Base-by-base conservation (phyloP, 179 eudicot genomes). In the Dionaea muscipula region DNA sequence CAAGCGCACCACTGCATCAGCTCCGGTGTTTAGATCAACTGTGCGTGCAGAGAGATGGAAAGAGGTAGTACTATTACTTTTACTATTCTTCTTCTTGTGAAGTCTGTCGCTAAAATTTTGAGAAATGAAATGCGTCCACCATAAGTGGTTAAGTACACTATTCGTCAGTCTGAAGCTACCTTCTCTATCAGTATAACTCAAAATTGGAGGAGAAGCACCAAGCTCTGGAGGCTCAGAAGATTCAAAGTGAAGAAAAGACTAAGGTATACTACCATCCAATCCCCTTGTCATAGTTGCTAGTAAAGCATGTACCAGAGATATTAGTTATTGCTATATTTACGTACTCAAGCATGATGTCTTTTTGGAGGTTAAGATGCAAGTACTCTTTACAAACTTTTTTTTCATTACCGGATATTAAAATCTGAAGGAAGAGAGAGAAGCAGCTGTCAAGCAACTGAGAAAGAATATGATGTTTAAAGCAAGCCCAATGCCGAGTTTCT, bases 401-500 rank as follows among this genome's bases (percentile, higher is more conserved):
- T n/a, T n/a, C n/a, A n/a, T 48, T 44, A 27, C 53, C 53, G 31
- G 35, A 47, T 43, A 31, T 25, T 47, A 50, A 51, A 64, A 50
- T 41, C 44, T 43, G 13, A 16, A 85, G 95, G 95, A 82, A 76
- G 95, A 85, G 69, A 78, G 20, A 40, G 95, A 80, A 47, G 81
- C 78, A 44, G 77, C 90, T 35, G 68, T 85, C 28, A 88, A 81
- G 77, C 84, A 80, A 71, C 77, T 82, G 49, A 74, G 96, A 53
- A 85, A 71, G 73, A 77, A 73, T 58, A 56, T 88, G 69, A 62
- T 52, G 71, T 88, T 88, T 59, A 88, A 88, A 73, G 94, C 94
- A 49, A 85, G 56, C 62, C 96, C 96, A 19, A 82, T 88, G 96
- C 96, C 96, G 20, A 88, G 83, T 65, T 85, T 82, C 75, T 85